Base-by-base conservation (phyloP, 805 yeast species). In the Myxozyma lipomycoides region DNA sequence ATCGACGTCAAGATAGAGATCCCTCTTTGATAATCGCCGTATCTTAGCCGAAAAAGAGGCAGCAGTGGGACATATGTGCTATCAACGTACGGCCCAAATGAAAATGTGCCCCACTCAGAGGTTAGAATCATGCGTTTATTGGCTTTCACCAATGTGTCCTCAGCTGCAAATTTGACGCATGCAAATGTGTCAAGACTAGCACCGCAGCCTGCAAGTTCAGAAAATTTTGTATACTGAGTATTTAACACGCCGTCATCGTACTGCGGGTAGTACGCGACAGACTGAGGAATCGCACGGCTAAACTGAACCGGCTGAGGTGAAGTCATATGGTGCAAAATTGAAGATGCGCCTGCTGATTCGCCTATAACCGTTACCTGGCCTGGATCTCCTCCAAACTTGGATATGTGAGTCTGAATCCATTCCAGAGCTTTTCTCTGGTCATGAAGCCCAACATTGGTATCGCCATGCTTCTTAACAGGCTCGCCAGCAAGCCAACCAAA, bases 301-400 rank as follows among this genome's bases (percentile, higher is more conserved):
- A 58, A 58, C 43, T 28, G 54, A n/a, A 45, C 46, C 43, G 61
- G 6, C n/a, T 18, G 46, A 45, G 24, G n/a, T 9, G 55, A 56
- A n/a, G 60, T 59, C 4, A 54, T 40, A 64, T 26, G 70, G 63
- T 55, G 70, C 53, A 44, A 48, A 55, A 48, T 65, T 62, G 70
- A 70, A 45, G 53, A 73, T 25, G 30, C 73, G 23, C 75, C 75
- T 6, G 75, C 73, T 39, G 66, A 58, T 53, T 68, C 69, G 6
- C 75, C 75, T 55, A 67, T 61, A n/a, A 71, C 56, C 1, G 73
- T 69, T 17, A 72, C 64, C 48, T 55, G 57, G 25, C 60, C 52
- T 1, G 69, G 64, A 48, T 71, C 62, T 23, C 75, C 75, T 12
- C 74, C 74, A 55, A 71, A 71, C 30, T 48, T 42, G 9, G 40